phyloP scores from a whole-genome alignment of 1,284 basidiomycete species.

The Marasmius fiardii region DNA sequence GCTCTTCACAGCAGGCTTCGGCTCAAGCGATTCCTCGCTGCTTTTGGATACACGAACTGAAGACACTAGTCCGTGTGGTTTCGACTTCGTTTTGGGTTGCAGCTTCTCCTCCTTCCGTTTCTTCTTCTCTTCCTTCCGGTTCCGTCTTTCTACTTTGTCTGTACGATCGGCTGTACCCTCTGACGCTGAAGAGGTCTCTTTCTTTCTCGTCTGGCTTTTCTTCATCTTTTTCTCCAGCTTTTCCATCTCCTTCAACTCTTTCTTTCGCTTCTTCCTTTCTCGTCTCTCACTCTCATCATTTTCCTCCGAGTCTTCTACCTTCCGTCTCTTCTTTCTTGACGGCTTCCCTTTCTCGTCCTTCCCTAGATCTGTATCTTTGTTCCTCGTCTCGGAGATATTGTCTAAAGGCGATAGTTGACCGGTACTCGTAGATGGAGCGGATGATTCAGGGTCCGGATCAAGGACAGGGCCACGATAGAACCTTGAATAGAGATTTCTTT shows the following conservation, averaged over 20 bases:
- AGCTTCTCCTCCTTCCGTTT: slow-evolving; percentile 22
- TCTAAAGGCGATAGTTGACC: neutral
- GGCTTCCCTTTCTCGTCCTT: slow-evolving; percentile 13
- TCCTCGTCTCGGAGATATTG: no score
- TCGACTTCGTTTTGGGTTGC: slow-evolving; percentile 21
- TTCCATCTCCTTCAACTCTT: slow-evolving; percentile 17
- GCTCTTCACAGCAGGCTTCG: slow-evolving; percentile 10
- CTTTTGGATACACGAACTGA: no score
- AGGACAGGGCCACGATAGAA: slow-evolving; percentile 78
- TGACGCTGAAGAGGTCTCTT: neutral
- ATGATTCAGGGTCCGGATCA: slow-evolving; percentile 33
- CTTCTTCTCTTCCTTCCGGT: slow-evolving; percentile 19
- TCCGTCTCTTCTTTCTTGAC: slow-evolving; percentile 16
- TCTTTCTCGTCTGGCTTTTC: slow-evolving; percentile 9
- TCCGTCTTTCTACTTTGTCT: slow-evolving; percentile 14
- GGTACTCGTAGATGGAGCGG: neutral
- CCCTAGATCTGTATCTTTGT: neutral
- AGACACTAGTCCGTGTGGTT: slow-evolving; percentile 13
- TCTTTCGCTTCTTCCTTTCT: slow-evolving; percentile 22
- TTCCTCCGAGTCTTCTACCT: slow-evolving; percentile 20
- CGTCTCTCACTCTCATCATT: slow-evolving; percentile 22
- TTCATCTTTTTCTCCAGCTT: slow-evolving; percentile 18
- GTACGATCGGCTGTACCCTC: neutral
- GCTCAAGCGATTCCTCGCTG: slow-evolving; percentile 7
- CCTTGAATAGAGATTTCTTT: slow-evolving; percentile 68